Percentiles rank a stretch among this genome's conserved stretches.
These are phyloP conservation scores for Yarrowia deformans DNA, from an alignment of 805 yeast species.

Conservation along the genomic window DNA sequence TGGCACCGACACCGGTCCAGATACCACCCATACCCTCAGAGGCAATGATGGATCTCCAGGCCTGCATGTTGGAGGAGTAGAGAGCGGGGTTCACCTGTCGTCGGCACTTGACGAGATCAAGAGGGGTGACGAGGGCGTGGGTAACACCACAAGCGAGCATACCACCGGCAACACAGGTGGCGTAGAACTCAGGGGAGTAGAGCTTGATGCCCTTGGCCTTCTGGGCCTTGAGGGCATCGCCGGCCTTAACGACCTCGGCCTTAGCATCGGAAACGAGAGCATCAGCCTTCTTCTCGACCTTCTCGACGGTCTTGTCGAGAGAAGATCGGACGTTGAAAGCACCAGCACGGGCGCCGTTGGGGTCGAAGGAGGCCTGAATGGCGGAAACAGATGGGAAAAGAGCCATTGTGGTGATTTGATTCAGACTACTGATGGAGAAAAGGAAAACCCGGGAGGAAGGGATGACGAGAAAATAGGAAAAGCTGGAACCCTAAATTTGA, in stretches of 20 bases:
- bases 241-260: slow-evolving; percentile 50
- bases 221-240: slow-evolving; percentile 46
- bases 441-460: slow-evolving; percentile 35
- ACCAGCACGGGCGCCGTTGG: slow-evolving; percentile 48
- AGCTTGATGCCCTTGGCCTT: slow-evolving; percentile 51
- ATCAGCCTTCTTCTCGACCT: slow-evolving; percentile 45
- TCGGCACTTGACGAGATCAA: slow-evolving; percentile 83
- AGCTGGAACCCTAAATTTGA: slow-evolving; percentile 16
- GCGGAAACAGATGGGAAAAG: slow-evolving; percentile 52
- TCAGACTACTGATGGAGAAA: slow-evolving; percentile 39
- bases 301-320: slow-evolving; percentile 48
- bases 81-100: slow-evolving; percentile 73
- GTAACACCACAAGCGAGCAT: slow-evolving; percentile 56
- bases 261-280: slow-evolving; percentile 48
- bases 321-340: slow-evolving; percentile 48
- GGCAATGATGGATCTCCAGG: slow-evolving; percentile 69
- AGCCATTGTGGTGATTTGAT: slow-evolving; percentile 46
- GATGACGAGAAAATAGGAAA: slow-evolving; percentile 26
- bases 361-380: slow-evolving; percentile 52
- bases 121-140: slow-evolving; percentile 83
- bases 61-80: slow-evolving; percentile 71
- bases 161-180: slow-evolving; percentile 80
- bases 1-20: slow-evolving; percentile 81
- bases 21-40: slow-evolving; percentile 70
- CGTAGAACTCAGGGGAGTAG: slow-evolving; percentile 68